A percentile compares a stretch with the other conserved stretches of the same genome.
Evolutionary conservation across 257 asterid species (phyloP).

Genomic region (Solanum bukasovii): DNA sequence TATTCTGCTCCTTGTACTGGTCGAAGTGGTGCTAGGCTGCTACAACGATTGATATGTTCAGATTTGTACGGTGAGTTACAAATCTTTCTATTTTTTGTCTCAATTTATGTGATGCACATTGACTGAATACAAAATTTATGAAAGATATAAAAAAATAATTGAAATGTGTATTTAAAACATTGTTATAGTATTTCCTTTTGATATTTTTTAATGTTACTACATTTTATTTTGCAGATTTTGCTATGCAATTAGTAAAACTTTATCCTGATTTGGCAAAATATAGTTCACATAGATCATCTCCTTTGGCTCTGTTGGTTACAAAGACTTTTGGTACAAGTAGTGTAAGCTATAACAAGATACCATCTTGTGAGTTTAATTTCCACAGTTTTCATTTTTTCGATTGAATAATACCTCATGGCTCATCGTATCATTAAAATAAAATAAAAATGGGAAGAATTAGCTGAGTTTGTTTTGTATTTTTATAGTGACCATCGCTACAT

Average conservation of each 20-base stretch:
- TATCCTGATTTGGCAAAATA: constrained; percentile 24
- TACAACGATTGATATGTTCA: constrained; percentile 9
- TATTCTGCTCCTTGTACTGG: constrained; percentile 17
- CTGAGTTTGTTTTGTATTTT: not conserved
- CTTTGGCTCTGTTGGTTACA: constrained; percentile 25
- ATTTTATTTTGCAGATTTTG: constrained; percentile 19
- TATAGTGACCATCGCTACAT: too few species aligned
- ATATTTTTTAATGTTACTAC: not conserved
- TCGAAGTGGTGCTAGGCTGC: constrained; percentile 15
- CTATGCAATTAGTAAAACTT: constrained; percentile 15
- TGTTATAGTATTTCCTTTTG: not conserved
- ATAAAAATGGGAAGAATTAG: not conserved
- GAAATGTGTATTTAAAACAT: not conserved
- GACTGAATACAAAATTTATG: not conserved
- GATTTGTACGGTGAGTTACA: constrained; percentile 26
- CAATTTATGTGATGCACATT: not conserved
- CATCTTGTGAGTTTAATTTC: constrained; percentile 20
- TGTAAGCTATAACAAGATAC: constrained; percentile 7
- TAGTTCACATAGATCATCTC: constrained; percentile 15
- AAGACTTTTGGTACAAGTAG: constrained; percentile 21
- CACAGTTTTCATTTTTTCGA: not conserved
- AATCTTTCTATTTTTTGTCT: not conserved
- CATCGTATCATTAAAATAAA: not conserved
- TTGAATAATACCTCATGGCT: not conserved
- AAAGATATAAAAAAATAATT: not conserved